phyloP scores from a whole-genome alignment of 495 filamentous ascomycete genomes.

The Xylaria castorea region DNA sequence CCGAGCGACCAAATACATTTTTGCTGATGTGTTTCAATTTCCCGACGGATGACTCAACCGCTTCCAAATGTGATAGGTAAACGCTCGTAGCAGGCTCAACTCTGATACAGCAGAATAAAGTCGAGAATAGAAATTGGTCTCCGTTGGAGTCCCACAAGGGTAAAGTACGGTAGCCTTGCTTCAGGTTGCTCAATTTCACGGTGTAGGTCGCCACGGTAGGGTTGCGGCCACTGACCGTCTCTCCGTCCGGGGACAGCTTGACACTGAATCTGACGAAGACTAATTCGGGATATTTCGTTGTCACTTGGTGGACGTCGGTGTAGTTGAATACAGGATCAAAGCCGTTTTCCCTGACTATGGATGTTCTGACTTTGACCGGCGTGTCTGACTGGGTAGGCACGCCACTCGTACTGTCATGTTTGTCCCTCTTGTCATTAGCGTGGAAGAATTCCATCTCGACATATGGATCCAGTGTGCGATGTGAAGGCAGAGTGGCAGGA shows the following conservation, averaged over 20 bases:
- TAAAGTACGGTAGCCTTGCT: slow-evolving; percentile 94
- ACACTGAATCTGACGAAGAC: slow-evolving; percentile 96
- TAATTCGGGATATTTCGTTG: slow-evolving; percentile 89
- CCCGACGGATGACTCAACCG: slow-evolving; percentile 46
- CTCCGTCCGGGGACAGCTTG: slow-evolving; percentile 77
- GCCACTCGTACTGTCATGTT: slow-evolving; percentile 53
- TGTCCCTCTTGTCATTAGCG: slow-evolving; percentile 82
- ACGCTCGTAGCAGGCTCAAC: slow-evolving; percentile 63
- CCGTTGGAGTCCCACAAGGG: slow-evolving; percentile 90
- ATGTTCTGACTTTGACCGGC: slow-evolving; percentile 73
- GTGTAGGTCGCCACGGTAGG: slow-evolving; percentile 82
- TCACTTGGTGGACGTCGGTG: slow-evolving; percentile 74
- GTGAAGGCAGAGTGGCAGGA: slow-evolving; percentile 70
- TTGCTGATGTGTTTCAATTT: slow-evolving; percentile 57
- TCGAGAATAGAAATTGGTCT: slow-evolving; percentile 93
- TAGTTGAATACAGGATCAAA: slow-evolving; percentile 86
- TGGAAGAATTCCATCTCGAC: slow-evolving; percentile 93
- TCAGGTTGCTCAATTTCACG: slow-evolving; percentile 86
- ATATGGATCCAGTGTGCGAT: slow-evolving; percentile 85
- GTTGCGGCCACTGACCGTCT: slow-evolving; percentile 62
- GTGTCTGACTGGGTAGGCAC: slow-evolving; percentile 66
- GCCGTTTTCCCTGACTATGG: slow-evolving; percentile 81
- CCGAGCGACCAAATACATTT: slow-evolving; percentile 56
- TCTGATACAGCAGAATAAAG: slow-evolving; percentile 85
- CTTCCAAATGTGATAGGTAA: slow-evolving; percentile 54